phyloP scores from a whole-genome alignment of 192 early-diverging fungal genomes.

The Thamnidium elegans region DNA sequence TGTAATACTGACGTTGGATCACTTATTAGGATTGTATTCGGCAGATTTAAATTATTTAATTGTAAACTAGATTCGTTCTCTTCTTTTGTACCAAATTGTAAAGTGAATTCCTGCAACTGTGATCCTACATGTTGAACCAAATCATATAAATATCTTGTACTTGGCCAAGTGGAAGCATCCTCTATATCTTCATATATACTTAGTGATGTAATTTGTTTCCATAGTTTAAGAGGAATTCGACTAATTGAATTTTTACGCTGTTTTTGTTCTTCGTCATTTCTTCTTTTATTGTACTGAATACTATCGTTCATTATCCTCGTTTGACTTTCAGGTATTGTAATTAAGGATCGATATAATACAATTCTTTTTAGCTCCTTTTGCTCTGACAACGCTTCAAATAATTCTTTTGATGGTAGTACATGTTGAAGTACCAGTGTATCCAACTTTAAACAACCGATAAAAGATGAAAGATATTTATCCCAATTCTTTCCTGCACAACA shows the following conservation, averaged over 20 bases:
- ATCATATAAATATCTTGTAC: not conserved
- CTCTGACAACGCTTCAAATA: not conserved
- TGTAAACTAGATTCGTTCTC: not conserved
- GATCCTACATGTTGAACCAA: not conserved
- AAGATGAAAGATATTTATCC: not conserved
- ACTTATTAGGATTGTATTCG: no score
- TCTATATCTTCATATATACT: conserved; percentile 4
- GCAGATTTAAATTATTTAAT: no score
- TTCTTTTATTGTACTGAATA: no score
- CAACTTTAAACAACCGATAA: not conserved
- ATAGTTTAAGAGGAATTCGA: not conserved
- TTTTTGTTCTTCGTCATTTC: not conserved
- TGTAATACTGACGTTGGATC: no score
- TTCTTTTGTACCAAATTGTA: conserved; percentile 8
- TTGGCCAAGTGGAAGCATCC: not conserved
- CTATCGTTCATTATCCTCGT: no score
- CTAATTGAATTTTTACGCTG: not conserved
- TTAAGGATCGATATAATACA: not conserved
- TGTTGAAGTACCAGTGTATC: conserved; percentile 1
- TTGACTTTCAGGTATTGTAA: conserved; percentile 1
- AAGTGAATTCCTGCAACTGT: not conserved
- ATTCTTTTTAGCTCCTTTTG: not conserved
- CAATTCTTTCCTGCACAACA: conserved; percentile 4
- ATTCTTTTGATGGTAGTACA: not conserved
- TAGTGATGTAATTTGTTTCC: conserved; percentile 2